Conservation (phyloP, 768 basidiomycete genomes). For the Obba rivulosa region DNA sequence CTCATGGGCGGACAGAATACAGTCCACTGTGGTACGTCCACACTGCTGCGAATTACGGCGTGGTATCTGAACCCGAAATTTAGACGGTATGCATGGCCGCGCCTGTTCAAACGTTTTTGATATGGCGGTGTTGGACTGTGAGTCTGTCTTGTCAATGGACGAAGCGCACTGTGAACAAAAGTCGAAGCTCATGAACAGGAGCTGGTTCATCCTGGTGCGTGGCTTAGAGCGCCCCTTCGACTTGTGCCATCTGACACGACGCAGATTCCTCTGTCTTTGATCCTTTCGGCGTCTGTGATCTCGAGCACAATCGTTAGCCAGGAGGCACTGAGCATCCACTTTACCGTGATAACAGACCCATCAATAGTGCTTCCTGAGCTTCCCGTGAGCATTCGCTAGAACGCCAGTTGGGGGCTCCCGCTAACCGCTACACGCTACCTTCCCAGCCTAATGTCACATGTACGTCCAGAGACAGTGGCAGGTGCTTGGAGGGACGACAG, state of each 20-base stretch:
- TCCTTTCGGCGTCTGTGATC: slow-evolving; percentile 8
- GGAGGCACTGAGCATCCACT: slow-evolving; percentile 11
- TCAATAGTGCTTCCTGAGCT: background rate
- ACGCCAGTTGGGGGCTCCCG: too few relatives aligned
- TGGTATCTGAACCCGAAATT: background rate
- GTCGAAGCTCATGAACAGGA: slow-evolving; percentile 10
- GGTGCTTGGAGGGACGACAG: too few relatives aligned
- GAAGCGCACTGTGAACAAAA: background rate
- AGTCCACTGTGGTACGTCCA: slow-evolving; percentile 10
- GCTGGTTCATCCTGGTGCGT: slow-evolving; percentile 11
- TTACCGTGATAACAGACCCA: slow-evolving; percentile 6
- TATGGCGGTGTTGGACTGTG: slow-evolving; percentile 25
- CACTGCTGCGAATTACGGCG: background rate
- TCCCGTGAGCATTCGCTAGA: background rate
- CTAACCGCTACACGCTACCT: too few relatives aligned
- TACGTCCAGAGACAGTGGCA: background rate
- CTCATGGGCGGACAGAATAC: slow-evolving; percentile 16
- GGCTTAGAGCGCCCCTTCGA: background rate
- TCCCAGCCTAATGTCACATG: slow-evolving; percentile 9
- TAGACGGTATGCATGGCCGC: slow-evolving; percentile 20
- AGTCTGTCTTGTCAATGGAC: background rate
- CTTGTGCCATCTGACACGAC: background rate
- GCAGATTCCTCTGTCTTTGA: slow-evolving; percentile 5
- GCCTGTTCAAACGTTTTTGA: slow-evolving; percentile 24
- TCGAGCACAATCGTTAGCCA: slow-evolving; percentile 12